A percentile compares a stretch with the other conserved stretches of the same genome.
Evolutionary conservation across 768 basidiomycete genomes (phyloP).

Genomic region (Trametes coccinea): DNA sequence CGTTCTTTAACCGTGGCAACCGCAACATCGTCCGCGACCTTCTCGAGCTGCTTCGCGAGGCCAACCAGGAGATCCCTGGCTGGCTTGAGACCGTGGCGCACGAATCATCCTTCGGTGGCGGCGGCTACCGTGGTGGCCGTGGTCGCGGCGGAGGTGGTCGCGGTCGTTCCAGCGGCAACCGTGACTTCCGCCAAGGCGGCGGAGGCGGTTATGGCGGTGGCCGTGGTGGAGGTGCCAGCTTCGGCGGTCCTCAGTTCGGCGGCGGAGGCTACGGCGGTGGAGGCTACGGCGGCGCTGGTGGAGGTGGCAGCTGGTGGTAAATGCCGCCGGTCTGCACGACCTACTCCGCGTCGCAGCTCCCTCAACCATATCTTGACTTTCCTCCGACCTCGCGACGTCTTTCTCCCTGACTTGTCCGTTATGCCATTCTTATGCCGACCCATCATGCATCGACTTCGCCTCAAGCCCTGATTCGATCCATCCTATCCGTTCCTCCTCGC

Average conservation of each 20-base stretch:
- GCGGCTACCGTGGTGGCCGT: slow-evolving; percentile 51
- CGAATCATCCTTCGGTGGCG: slow-evolving; percentile 73
- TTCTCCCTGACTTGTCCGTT: slow-evolving; percentile 24
- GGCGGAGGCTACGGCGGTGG: slow-evolving; percentile 38
- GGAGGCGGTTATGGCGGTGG: slow-evolving; percentile 38
- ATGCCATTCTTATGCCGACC: slow-evolving; percentile 30
- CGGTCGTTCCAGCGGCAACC: slow-evolving; percentile 38
- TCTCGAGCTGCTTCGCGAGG: slow-evolving; percentile 90
- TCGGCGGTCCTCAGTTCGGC: slow-evolving; percentile 36
- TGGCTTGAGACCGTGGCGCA: slow-evolving; percentile 90
- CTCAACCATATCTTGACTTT: slow-evolving; percentile 19
- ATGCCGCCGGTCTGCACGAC: neutral
- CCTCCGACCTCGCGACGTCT: slow-evolving; percentile 28
- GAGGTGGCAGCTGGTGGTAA: slow-evolving; percentile 50
- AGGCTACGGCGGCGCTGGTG: slow-evolving; percentile 29
- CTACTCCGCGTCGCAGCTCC: neutral
- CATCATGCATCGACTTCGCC: slow-evolving; percentile 23
- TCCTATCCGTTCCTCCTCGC: slow-evolving; percentile 10
- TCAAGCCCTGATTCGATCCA: slow-evolving; percentile 15
- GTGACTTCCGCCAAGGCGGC: slow-evolving; percentile 43
- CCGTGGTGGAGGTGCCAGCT: slow-evolving; percentile 30
- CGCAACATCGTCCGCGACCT: slow-evolving; percentile 90
- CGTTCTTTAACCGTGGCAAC: slow-evolving; percentile 95
- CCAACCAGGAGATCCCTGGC: slow-evolving; percentile 89
- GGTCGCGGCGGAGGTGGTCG: slow-evolving; percentile 54